Evolutionary conservation across 2,329 filamentous ascomycete genomes (phyloP).

Genomic region (Colletotrichum sp.): DNA sequence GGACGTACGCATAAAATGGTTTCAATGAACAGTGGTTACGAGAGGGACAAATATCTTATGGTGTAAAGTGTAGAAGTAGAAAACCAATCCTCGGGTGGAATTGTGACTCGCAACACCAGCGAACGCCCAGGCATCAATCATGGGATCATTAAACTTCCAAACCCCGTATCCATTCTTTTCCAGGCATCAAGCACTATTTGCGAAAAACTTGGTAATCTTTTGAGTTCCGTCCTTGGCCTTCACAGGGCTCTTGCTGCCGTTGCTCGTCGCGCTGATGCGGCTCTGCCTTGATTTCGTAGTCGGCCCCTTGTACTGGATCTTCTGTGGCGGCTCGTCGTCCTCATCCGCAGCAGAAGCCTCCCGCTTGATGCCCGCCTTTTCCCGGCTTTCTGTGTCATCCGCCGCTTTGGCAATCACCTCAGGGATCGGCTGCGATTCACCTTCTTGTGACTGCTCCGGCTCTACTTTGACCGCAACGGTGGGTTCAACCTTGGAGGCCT

Average conservation of each 20-base stretch:
- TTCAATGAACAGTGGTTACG: neutral
- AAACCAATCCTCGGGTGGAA: neutral
- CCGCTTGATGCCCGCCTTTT: slow-evolving; percentile 28
- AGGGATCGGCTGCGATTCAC: slow-evolving; percentile 22
- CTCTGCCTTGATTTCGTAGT: slow-evolving; percentile 24
- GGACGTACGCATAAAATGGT: neutral
- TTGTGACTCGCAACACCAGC: neutral
- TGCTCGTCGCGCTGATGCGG: slow-evolving; percentile 47
- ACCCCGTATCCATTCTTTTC: neutral
- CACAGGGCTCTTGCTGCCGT: slow-evolving; percentile 36
- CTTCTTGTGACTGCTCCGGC: slow-evolving; percentile 8
- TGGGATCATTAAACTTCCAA: neutral
- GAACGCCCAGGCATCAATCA: neutral
- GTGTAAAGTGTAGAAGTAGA: neutral
- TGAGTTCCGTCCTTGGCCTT: slow-evolving; percentile 40
- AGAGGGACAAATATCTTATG: neutral
- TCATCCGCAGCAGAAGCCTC: slow-evolving; percentile 22
- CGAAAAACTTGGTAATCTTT: slow-evolving; percentile 55
- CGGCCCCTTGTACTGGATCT: slow-evolving; percentile 23
- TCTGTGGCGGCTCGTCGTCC: slow-evolving; percentile 28
- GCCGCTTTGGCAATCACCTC: slow-evolving; percentile 20
- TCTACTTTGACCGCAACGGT: slow-evolving; percentile 24
- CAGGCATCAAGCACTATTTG: slow-evolving; percentile 41
- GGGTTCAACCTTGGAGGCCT: neutral
- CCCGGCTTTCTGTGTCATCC: neutral